Conservation (phyloP, 192 early-diverging fungal genomes). For the Ramicandelaber brevisporus region DNA sequence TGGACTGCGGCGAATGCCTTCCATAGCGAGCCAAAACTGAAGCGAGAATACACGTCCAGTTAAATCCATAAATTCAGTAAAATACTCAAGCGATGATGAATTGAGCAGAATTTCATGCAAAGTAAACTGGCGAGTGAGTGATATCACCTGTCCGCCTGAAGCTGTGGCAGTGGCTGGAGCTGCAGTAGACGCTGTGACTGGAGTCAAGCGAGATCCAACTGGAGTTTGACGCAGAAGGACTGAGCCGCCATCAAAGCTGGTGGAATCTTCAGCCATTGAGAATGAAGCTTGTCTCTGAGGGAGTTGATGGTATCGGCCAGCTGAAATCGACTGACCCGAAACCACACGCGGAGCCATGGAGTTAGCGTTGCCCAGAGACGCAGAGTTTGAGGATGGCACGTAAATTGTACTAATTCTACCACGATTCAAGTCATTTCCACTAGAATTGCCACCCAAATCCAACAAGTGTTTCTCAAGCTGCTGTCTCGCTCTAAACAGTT, state of each 20-base stretch:
- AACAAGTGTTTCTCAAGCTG: conserved; percentile 47
- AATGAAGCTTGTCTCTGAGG: not conserved
- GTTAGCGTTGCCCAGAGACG: too few species aligned
- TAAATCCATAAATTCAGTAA: conserved; percentile 61
- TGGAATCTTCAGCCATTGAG: conserved; percentile 7
- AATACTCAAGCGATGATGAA: conserved; percentile 33
- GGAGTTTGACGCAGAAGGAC: too few species aligned
- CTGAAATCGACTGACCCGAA: too few species aligned
- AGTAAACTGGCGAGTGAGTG: conserved; percentile 18
- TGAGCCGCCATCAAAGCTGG: conserved; percentile 16
- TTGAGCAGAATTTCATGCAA: conserved; percentile 36
- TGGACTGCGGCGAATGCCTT: conserved; percentile 20
- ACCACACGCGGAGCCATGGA: too few species aligned
- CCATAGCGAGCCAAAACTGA: conserved; percentile 50
- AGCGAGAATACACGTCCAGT: conserved; percentile 29
- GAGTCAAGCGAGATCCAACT: too few species aligned
- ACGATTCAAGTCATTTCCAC: not conserved
- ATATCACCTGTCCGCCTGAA: conserved; percentile 8
- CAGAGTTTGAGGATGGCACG: not conserved
- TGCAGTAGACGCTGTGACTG: too few species aligned
- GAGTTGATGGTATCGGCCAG: not conserved
- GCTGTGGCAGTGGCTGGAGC: too few species aligned
- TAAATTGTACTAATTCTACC: not conserved
- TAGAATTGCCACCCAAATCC: conserved; percentile 13
- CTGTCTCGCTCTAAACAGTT: conserved; percentile 42